Evolutionary conservation across 768 basidiomycete species (phyloP).

Genomic region (Collybia nuda): DNA sequence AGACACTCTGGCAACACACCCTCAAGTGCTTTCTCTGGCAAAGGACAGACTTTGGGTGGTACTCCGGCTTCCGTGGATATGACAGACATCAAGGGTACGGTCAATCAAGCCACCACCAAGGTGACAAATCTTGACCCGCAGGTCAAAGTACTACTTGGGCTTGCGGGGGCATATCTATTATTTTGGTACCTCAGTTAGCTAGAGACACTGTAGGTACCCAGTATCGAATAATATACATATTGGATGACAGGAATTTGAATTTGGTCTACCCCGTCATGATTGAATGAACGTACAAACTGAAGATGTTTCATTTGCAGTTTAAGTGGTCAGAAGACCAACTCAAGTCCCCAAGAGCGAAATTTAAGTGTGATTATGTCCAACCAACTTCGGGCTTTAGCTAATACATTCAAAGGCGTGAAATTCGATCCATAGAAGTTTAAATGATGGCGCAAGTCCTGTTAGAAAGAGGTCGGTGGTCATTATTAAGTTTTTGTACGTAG

Average conservation of each 20-base stretch:
- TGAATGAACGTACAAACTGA: no score
- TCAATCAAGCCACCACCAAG: constrained; percentile 30
- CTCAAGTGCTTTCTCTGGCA: constrained; percentile 60
- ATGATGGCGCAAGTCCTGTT: neutral
- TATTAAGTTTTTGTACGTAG: neutral
- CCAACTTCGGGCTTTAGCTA: no score
- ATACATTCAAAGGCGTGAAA: no score
- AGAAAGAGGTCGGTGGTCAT: neutral
- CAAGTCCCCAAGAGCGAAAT: no score
- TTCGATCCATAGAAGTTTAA: neutral
- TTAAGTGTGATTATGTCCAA: no score
- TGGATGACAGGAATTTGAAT: no score
- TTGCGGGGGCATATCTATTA: constrained; percentile 64
- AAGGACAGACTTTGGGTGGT: constrained; percentile 72
- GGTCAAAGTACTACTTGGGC: constrained; percentile 59
- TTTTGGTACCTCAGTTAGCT: constrained; percentile 48
- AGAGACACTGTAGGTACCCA: neutral
- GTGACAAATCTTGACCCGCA: constrained; percentile 64
- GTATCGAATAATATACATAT: no score
- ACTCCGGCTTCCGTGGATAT: constrained; percentile 34
- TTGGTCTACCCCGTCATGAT: neutral
- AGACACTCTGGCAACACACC: constrained; percentile 46
- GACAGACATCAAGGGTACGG: constrained; percentile 29
- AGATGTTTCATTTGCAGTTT: no score
- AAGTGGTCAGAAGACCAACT: no score